Evolutionary conservation across 2,329 filamentous ascomycete species (phyloP), one percentile per base, ranked within the genome.

Genomic region (Aschersonia sp.): DNA sequence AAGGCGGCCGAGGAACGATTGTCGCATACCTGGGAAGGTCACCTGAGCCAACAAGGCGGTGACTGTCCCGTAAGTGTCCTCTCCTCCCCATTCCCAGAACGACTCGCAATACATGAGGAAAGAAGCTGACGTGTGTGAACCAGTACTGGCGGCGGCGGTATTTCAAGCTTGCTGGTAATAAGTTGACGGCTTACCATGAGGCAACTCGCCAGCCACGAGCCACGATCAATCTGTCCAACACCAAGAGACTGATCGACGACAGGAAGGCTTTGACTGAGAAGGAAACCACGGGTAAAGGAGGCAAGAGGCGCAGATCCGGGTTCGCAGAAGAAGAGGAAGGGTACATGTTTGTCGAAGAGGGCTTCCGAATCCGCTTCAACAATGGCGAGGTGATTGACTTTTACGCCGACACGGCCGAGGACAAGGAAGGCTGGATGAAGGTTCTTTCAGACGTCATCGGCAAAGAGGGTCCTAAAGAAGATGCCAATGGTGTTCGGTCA

Each of bases 281-380:
- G 55, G 87, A 94, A 60, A 87, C 83, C 0, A 81, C 76, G 10
- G 84, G 83, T 49, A 85, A 82, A 61, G 78, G 77, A 53, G 86
- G 88, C 48, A 82, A 80, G 56, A 84, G 92, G 43, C 84, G 92
- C 48, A 89, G 94, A 64, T 96, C 89, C 35, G 92, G 87, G 9
- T 98, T 98, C 64, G 89, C 91, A 1, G 92, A 97, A 65, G 92
- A 98, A 55, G 92, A 98, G 67, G 92, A 98, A 62, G 92, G 92
- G 42, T 98, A 98, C 72, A 95, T 96, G 85, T 98, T 98, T 63
- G 91, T 98, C 47, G 92, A 98, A 65, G 92, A 98, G 63, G 92
- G 92, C 3, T 98, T 98, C 82, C 87, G 92, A 41, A 94, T 98
- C 62, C 88, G 91, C 50, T 98, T 98, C 67, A 94, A 87, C 62